Evolutionary conservation across 2,329 filamentous ascomycete species (phyloP), one percentile per base, ranked within the genome.

Genomic region (Sporothrix sp.): DNA sequence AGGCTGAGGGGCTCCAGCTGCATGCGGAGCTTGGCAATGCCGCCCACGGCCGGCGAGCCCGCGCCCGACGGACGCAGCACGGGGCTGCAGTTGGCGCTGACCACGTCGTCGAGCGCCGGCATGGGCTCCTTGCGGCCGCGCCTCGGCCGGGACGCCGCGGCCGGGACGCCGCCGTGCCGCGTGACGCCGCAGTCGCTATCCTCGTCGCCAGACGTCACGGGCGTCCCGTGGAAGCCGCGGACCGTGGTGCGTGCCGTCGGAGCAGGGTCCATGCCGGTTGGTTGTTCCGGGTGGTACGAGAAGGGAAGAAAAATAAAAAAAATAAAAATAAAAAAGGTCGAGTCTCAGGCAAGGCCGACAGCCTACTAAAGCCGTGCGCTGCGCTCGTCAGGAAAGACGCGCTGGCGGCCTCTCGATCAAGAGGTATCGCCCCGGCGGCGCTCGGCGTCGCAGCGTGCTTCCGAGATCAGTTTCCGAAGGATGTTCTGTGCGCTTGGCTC

Each of bases 1-100:
- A 95, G 71, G 60, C 78, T 86, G 49, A 96, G 71, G 2, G 82
- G 80, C 54, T 95, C 89, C 52, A 95, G 74, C 62, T 93, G 84
- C 64, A 84, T 74, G 63, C 88, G 88, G 61, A 96, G 71, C 59
- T 84, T 85, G 61, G 87, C 86, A 59, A 96, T 89, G 43, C 88
- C 89, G 53, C 84, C 83, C 27, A 81, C 61, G 44, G 70, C 73
- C 10, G 77, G 76, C 16, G 78, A 79, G n/a, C 69, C 64, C 28
- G 66, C 79, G 14, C 70, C 65, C 23, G 66, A 61, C 43, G 78
- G 74, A 43, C 62, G 63, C 55, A 84, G 64, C 48, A 72, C 63
- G 7, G 81, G 81, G 63, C 79, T 83, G 66, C 79, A 82, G 65
- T 85, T 71, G 51, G 75, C 74, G 63, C 77, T 81, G 58, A 81